Evolutionary conservation across 2,329 filamentous ascomycete species (phyloP).

Genomic region (Lithohypha guttulata): DNA sequence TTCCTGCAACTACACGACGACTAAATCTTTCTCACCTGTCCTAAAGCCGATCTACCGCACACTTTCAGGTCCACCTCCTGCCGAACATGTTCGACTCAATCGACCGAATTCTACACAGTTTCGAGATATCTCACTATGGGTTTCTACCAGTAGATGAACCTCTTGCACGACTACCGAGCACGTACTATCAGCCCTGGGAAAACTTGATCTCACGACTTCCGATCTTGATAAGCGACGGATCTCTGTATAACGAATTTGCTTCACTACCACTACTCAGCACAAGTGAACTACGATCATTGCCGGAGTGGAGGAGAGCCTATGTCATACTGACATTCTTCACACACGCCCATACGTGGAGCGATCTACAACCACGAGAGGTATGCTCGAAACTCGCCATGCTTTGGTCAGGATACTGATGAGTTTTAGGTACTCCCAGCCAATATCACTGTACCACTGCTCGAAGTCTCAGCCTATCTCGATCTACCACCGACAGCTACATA

Average conservation of each 20-base stretch:
- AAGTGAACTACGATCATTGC: conserved; percentile 60
- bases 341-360: conserved; percentile 80
- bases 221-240: conserved; percentile 62
- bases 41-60: too few relatives aligned
- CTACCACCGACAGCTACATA: conserved; percentile 35
- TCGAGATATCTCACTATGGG: conserved; percentile 40
- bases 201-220: conserved; percentile 66
- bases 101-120: background rate
- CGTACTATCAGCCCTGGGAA: conserved; percentile 90
- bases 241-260: conserved; percentile 64
- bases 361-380: conserved; percentile 58
- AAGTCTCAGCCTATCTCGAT: conserved; percentile 28
- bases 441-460: conserved; percentile 28
- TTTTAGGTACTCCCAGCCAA: conserved; percentile 28
- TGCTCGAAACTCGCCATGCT: background rate
- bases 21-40: too few relatives aligned
- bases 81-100: conserved; percentile 3
- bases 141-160: conserved; percentile 73
- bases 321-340: conserved; percentile 62
- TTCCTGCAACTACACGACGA: too few relatives aligned
- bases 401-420: conserved; percentile 2
- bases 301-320: conserved; percentile 82
- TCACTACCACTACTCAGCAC: conserved; percentile 69
- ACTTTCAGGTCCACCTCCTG: background rate
- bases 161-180: conserved; percentile 61